phyloP scores from a whole-genome alignment of 805 yeast genomes.

The Starmerella apis region DNA sequence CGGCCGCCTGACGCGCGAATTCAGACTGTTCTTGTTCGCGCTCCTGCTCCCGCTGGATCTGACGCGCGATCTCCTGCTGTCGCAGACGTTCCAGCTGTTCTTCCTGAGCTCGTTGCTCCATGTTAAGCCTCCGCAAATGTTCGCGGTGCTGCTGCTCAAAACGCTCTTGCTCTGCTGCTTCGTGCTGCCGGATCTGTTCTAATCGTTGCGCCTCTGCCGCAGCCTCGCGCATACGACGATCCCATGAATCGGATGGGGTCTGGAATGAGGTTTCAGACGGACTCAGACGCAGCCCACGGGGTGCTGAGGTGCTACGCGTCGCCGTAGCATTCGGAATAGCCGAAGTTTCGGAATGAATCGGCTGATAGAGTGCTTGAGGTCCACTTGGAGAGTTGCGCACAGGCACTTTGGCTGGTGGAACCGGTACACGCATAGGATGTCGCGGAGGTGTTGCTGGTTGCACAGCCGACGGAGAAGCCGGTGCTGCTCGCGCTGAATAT shows the following conservation, averaged over 20 bases:
- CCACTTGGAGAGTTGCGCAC: background rate
- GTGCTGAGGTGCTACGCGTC: constrained; percentile 5
- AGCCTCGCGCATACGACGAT: constrained; percentile 2
- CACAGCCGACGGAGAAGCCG: background rate
- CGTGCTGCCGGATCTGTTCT: constrained; percentile 9
- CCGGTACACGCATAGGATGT: background rate
- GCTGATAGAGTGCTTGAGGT: constrained; percentile 2
- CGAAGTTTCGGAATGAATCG: constrained; percentile 10
- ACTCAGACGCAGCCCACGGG: constrained; percentile 13
- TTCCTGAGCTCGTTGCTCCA: constrained; percentile 10
- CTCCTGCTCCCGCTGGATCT: constrained; percentile 5
- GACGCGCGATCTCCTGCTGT: background rate
- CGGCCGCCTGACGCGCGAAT: constrained; percentile 3
- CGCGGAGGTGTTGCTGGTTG: constrained; percentile 8
- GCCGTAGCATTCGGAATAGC: constrained; percentile 14
- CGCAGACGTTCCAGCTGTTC: constrained; percentile 9
- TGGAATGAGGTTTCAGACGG: constrained; percentile 10
- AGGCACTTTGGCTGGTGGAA: constrained; percentile 1
- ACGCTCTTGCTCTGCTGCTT: constrained; percentile 15
- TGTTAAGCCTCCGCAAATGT: background rate
- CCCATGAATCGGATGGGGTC: constrained; percentile 4
- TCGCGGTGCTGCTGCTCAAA: constrained; percentile 11
- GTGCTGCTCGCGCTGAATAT: background rate
- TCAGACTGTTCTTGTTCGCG: constrained; percentile 1
- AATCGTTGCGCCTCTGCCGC: constrained; percentile 13